phyloP scores from a whole-genome alignment of 2,329 filamentous ascomycete genomes.

The Blastomyces emzantsi region DNA sequence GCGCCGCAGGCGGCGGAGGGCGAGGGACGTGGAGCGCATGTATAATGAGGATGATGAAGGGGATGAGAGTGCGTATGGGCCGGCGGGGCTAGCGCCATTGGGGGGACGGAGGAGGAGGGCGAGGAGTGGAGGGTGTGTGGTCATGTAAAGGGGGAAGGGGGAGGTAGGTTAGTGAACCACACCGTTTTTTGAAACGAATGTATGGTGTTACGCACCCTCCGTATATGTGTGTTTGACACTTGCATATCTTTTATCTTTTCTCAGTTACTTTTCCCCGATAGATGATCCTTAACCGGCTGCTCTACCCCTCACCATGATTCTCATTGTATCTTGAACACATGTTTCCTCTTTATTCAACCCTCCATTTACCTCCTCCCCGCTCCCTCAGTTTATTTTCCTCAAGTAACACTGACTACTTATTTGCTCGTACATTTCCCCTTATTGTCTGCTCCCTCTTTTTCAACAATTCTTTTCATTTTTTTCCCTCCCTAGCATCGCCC shows the following conservation, averaged over 20 bases:
- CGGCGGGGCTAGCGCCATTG: constrained; percentile 29
- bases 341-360: no score
- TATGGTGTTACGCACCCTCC: not conserved
- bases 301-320: no score
- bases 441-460: no score
- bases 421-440: no score
- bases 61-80: constrained; percentile 24
- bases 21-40: constrained; percentile 69
- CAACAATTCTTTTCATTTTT: no score
- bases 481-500: not conserved
- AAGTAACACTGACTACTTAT: no score
- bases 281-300: no score
- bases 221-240: not conserved
- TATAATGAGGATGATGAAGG: constrained; percentile 67
- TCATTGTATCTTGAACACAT: no score
- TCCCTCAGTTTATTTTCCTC: no score
- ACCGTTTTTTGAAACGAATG: not conserved
- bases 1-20: constrained; percentile 63
- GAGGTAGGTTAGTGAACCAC: not conserved
- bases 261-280: no score
- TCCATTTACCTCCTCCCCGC: no score
- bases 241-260: no score
- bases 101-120: constrained; percentile 51
- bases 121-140: constrained; percentile 52
- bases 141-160: constrained; percentile 48